These are phyloP conservation scores for Medicago lupulina DNA, from an alignment of 306 rosid genomes.

Conservation along the genomic window DNA sequence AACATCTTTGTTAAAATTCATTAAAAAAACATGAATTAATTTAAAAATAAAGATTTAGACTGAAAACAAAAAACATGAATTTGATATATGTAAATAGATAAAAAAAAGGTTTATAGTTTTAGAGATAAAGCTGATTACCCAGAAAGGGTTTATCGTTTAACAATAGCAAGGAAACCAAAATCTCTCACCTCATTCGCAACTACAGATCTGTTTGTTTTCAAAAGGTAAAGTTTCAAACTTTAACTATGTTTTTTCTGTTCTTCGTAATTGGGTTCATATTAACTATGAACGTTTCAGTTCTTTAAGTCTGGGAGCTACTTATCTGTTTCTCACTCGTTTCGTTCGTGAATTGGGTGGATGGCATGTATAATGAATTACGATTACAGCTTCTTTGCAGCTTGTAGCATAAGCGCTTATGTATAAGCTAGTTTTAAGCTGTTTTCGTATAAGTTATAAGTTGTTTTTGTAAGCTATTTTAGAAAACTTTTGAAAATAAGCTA, in stretches of 20 bases:
- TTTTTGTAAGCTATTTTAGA: too few species aligned
- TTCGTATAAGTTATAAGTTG: too few species aligned
- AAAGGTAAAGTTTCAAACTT: conserved; percentile 46
- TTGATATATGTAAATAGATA: too few species aligned
- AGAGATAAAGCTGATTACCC: conserved; percentile 56
- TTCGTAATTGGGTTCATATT: not conserved
- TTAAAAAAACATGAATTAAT: too few species aligned
- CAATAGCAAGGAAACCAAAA: not conserved
- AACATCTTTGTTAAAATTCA: too few species aligned
- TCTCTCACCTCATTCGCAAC: conserved; percentile 26
- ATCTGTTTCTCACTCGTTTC: not conserved
- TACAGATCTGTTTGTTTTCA: conserved; percentile 29
- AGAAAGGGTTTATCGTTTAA: not conserved
- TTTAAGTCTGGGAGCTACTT: not conserved
- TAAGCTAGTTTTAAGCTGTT: too few species aligned
- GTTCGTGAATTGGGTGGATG: conserved; percentile 6
- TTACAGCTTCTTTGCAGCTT: not conserved
- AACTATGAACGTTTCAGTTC: not conserved
- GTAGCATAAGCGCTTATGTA: too few species aligned
- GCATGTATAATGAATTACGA: not conserved
- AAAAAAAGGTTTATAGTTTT: not conserved
- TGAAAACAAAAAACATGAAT: too few species aligned
- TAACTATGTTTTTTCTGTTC: not conserved
- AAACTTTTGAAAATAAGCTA: too few species aligned
- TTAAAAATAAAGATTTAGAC: too few species aligned